phyloP scores from a whole-genome alignment of 2,329 filamentous ascomycete genomes.

The Colletotrichum neosansevieriae region DNA sequence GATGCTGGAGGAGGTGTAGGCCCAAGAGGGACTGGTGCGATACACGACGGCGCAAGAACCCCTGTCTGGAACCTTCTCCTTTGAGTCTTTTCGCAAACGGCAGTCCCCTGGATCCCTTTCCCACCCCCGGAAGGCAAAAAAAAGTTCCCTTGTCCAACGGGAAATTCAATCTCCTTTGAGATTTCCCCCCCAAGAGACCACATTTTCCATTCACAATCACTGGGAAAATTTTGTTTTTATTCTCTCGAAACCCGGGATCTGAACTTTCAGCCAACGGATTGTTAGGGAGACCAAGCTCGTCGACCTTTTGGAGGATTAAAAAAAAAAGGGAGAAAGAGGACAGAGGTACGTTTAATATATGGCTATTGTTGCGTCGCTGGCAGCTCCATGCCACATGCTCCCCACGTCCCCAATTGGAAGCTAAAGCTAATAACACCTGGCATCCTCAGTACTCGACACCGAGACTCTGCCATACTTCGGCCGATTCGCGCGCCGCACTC shows the following conservation, averaged over 20 bases:
- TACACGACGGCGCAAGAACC: constrained; percentile 18
- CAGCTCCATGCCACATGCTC: constrained; percentile 31
- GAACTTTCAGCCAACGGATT: neutral
- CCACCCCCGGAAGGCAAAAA: constrained; percentile 33
- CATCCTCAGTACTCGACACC: constrained; percentile 31
- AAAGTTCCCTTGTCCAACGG: constrained; percentile 32
- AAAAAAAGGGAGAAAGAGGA: neutral
- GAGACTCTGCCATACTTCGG: constrained; percentile 14
- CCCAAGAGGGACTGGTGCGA: constrained; percentile 30
- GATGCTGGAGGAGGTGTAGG: no score
- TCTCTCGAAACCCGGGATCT: neutral
- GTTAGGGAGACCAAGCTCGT: constrained; percentile 1
- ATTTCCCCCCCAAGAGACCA: constrained; percentile 34
- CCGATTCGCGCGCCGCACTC: constrained; percentile 24
- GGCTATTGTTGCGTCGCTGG: constrained; percentile 29
- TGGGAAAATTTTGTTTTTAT: constrained; percentile 19
- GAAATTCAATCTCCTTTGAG: constrained; percentile 36
- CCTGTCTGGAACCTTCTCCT: constrained; percentile 36
- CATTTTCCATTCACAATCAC: constrained; percentile 31
- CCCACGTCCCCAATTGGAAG: constrained; percentile 25
- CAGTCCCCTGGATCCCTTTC: constrained; percentile 5
- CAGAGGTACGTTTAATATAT: constrained; percentile 23
- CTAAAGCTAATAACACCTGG: constrained; percentile 38
- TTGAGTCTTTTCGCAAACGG: constrained; percentile 26
- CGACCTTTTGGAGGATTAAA: constrained; percentile 15